Percentiles rank a stretch among this genome's conserved stretches.
phyloP scores from a whole-genome alignment of 768 basidiomycete genomes.

The Hypholoma fasciculare region DNA sequence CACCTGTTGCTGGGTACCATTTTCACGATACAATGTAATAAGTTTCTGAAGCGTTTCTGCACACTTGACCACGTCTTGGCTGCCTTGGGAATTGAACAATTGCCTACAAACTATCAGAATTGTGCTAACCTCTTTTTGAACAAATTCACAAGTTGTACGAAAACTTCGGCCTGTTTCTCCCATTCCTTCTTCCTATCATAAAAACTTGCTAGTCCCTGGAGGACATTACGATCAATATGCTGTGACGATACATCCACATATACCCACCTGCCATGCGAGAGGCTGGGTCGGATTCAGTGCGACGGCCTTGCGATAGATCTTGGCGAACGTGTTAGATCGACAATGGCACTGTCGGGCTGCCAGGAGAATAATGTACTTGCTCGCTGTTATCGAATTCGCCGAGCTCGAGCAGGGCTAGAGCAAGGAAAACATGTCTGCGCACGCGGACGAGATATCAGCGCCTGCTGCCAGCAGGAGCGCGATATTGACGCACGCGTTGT shows the following conservation, averaged over 20 bases:
- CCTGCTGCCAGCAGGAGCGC: neutral
- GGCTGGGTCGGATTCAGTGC: slow-evolving; percentile 63
- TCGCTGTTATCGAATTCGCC: slow-evolving; percentile 75
- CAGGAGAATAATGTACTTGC: slow-evolving; percentile 57
- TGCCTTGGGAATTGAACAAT: slow-evolving; percentile 24
- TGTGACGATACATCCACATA: slow-evolving; percentile 2
- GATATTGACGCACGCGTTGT: slow-evolving; percentile 70
- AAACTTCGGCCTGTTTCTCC: slow-evolving; percentile 53
- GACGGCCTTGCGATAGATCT: slow-evolving; percentile 84
- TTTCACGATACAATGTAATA: slow-evolving; percentile 57
- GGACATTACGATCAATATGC: neutral
- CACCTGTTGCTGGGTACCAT: slow-evolving; percentile 65
- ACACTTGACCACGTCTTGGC: slow-evolving; percentile 75
- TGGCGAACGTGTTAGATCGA: slow-evolving; percentile 3
- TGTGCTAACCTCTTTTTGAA: slow-evolving; percentile 57
- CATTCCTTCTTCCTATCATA: slow-evolving; percentile 67
- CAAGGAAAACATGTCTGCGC: slow-evolving; percentile 81
- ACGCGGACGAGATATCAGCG: neutral
- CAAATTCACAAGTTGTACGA: slow-evolving; percentile 58
- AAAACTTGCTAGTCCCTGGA: slow-evolving; percentile 68
- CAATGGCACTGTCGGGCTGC: neutral
- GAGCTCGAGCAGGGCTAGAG: slow-evolving; percentile 76
- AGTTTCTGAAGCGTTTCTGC: slow-evolving; percentile 82
- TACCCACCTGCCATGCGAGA: slow-evolving; percentile 82
- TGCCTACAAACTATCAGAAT: neutral